These are phyloP conservation scores for Coemansia umbellata DNA, from an alignment of 192 early-diverging fungal species.

Conservation along the genomic window DNA sequence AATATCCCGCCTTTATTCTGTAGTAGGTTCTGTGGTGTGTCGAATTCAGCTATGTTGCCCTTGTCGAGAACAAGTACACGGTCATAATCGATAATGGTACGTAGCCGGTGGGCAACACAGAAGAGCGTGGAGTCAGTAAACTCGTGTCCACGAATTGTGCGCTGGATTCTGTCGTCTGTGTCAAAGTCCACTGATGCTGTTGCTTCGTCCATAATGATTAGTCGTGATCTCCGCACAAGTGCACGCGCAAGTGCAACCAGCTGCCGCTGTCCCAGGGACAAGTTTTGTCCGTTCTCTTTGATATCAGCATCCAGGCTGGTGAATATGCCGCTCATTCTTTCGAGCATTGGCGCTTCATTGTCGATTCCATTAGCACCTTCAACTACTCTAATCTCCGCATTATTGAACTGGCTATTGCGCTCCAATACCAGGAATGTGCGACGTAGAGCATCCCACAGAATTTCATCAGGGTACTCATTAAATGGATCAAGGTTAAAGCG, in stretches of 20 bases:
- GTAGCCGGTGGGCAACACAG: constrained; percentile 70
- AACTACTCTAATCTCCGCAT: not conserved
- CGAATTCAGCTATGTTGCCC: constrained; percentile 66
- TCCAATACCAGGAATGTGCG: constrained; percentile 14
- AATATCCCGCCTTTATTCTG: constrained; percentile 49
- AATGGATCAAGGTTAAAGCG: constrained; percentile 88
- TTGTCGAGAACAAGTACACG: constrained; percentile 70
- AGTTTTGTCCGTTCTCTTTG: constrained; percentile 64
- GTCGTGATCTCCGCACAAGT: constrained; percentile 61
- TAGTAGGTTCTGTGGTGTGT: constrained; percentile 59
- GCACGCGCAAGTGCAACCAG: constrained; percentile 78
- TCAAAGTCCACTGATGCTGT: constrained; percentile 75
- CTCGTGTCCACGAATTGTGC: constrained; percentile 54
- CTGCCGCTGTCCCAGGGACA: constrained; percentile 79
- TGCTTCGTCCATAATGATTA: constrained; percentile 71
- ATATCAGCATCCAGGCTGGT: constrained; percentile 23
- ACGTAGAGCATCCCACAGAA: constrained; percentile 31
- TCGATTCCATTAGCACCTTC: not conserved
- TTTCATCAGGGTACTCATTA: constrained; percentile 67
- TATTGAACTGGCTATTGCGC: not conserved
- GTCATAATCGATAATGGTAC: constrained; percentile 71
- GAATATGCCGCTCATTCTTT: constrained; percentile 20
- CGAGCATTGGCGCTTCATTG: not conserved
- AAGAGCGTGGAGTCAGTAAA: constrained; percentile 63
- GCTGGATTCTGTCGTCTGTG: constrained; percentile 73